Percentiles rank a stretch among this genome's conserved stretches.
These are phyloP conservation scores for Phytophthora cactorum DNA, from an alignment of 352 stramenopile genomes.

Conservation along the genomic window DNA sequence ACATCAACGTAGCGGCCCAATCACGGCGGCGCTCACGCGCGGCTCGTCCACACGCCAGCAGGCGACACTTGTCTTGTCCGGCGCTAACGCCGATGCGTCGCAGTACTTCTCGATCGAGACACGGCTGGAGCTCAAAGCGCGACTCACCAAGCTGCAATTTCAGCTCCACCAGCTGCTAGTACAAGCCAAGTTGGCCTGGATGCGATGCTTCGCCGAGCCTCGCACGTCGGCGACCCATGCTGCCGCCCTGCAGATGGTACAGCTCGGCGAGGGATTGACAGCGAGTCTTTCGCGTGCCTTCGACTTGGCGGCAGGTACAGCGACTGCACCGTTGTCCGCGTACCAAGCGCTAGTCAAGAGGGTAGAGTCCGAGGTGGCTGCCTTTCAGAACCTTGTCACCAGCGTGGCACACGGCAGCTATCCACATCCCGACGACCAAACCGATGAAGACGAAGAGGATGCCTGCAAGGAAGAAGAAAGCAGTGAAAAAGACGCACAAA, in stretches of 20 bases:
- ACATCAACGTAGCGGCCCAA: slow-evolving; percentile 25
- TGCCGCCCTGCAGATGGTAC: slow-evolving; percentile 45
- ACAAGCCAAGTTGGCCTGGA: slow-evolving; percentile 66
- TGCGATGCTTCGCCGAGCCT: slow-evolving; percentile 51
- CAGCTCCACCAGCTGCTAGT: slow-evolving; percentile 51
- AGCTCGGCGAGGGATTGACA: slow-evolving; percentile 48
- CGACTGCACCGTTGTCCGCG: slow-evolving; percentile 41
- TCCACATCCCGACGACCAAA: slow-evolving; percentile 15
- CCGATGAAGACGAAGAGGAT: slow-evolving; percentile 10
- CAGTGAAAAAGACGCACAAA: slow-evolving; percentile 5
- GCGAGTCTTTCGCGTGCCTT: slow-evolving; percentile 49
- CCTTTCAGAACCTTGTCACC: slow-evolving; percentile 49
- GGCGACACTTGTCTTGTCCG: slow-evolving; percentile 13
- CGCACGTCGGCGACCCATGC: background rate
- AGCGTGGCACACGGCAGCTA: slow-evolving; percentile 30
- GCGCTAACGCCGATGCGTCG: slow-evolving; percentile 33
- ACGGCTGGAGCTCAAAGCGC: slow-evolving; percentile 54
- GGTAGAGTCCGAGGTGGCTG: slow-evolving; percentile 42
- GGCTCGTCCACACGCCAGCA: slow-evolving; percentile 29
- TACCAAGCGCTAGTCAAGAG: slow-evolving; percentile 56
- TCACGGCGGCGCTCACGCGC: slow-evolving; percentile 17
- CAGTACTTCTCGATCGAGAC: slow-evolving; percentile 73
- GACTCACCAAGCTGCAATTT: slow-evolving; percentile 44
- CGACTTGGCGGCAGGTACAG: slow-evolving; percentile 36
- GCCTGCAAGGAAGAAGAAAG: slow-evolving; percentile 1